A percentile compares a stretch with the other conserved stretches of the same genome.
These are phyloP conservation scores for Aechmea fasciata DNA, from an alignment of 176 grass and related monocot species.

Conservation along the genomic window DNA sequence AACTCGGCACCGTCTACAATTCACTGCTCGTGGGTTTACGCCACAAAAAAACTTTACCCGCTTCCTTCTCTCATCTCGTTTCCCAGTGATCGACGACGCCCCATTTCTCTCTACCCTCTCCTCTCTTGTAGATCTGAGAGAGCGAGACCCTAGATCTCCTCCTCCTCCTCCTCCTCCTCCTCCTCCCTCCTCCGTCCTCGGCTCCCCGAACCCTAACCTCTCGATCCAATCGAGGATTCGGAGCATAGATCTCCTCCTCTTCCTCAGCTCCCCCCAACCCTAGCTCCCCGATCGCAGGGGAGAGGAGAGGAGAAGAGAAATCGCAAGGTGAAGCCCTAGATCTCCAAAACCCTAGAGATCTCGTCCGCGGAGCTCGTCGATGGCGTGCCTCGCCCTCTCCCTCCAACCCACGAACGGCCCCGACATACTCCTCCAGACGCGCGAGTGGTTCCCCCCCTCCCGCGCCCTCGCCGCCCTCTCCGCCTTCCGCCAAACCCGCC, in stretches of 20 bases:
- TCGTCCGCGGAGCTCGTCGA: constrained; percentile 18
- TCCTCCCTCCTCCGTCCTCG: not conserved
- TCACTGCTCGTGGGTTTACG: too few species aligned
- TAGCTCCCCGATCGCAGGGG: not conserved
- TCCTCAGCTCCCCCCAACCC: not conserved
- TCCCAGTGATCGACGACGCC: not conserved
- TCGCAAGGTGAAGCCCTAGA: constrained; percentile 9
- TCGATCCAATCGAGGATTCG: not conserved
- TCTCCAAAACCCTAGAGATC: constrained; percentile 20
- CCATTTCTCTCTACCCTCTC: constrained; percentile 3
- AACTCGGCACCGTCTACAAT: too few species aligned
- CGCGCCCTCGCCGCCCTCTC: constrained; percentile 93
- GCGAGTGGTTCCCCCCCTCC: constrained; percentile 92
- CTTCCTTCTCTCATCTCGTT: too few species aligned
- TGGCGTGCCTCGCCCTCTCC: constrained; percentile 95
- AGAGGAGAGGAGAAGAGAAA: not conserved
- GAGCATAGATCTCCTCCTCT: not conserved
- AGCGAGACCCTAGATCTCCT: not conserved
- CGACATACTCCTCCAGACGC: constrained; percentile 88
- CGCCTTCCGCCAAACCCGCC: constrained; percentile 77
- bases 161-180: not conserved
- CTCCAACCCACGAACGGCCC: constrained; percentile 87
- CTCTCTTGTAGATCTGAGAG: not conserved
- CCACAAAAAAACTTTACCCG: too few species aligned
- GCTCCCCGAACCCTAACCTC: not conserved